Percentiles rank a stretch among this genome's conserved stretches.
phyloP scores from a whole-genome alignment of 305 asterid species.

The Withania somnifera region DNA sequence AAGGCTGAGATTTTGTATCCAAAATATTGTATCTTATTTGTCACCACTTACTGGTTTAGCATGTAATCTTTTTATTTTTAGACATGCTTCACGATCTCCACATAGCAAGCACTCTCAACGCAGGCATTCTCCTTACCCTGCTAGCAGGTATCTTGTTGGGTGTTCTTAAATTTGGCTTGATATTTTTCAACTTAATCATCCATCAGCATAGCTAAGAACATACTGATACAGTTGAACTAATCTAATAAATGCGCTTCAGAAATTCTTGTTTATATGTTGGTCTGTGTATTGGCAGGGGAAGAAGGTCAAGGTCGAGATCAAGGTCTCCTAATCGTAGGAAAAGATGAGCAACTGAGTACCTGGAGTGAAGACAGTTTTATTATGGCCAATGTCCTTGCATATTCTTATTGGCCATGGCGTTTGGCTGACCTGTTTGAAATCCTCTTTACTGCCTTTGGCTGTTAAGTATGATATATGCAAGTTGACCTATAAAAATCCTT shows the following conservation, averaged over 20 bases:
- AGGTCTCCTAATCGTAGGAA: constrained; percentile 64
- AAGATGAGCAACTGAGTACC: constrained; percentile 23
- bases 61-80: constrained; percentile 71
- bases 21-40: constrained; percentile 20
- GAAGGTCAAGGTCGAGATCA: constrained; percentile 46
- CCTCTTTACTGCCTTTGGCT: constrained; percentile 1
- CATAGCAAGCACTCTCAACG: constrained; percentile 98
- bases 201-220: constrained; percentile 19
- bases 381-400: neutral
- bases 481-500: neutral
- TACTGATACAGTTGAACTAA: constrained; percentile 50
- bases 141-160: constrained; percentile 68
- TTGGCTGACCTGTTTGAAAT: constrained; percentile 1
- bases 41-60: constrained; percentile 56
- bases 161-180: constrained; percentile 14
- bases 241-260: neutral
- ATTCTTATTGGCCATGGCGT: neutral
- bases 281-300: constrained; percentile 41
- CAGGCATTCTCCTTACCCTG: constrained; percentile 93
- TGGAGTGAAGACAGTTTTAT: neutral
- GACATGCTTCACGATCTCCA: constrained; percentile 96
- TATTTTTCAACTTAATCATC: constrained; percentile 16
- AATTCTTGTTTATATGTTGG: constrained; percentile 21
- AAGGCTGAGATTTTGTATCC: constrained; percentile 20
- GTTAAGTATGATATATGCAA: neutral